A percentile compares a stretch with the other conserved stretches of the same genome.
Evolutionary conservation across 2,329 filamentous ascomycete species (phyloP).

Genomic region (Emergomyces africanus): DNA sequence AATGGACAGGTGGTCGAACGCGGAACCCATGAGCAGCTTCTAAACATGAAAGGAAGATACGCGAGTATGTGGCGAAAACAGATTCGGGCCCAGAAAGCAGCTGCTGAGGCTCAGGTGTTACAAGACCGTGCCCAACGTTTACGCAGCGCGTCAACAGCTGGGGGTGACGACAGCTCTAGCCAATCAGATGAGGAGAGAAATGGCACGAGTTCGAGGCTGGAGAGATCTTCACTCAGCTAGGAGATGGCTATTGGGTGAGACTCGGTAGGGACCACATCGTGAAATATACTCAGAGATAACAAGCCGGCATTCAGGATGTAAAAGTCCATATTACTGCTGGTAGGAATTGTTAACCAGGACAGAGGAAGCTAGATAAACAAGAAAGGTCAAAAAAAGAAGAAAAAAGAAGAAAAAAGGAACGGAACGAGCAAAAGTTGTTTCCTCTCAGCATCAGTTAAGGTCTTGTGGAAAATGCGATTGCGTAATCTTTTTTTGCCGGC

Average conservation of each 20-base stretch:
- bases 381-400: conserved; percentile 5
- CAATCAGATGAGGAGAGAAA: conserved; percentile 35
- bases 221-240: conserved; percentile 6
- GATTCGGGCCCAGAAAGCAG: conserved; percentile 61
- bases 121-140: conserved; percentile 32
- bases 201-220: conserved; percentile 3
- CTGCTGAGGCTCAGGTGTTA: conserved; percentile 43
- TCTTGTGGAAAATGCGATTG: conserved; percentile 2
- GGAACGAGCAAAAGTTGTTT: neutral
- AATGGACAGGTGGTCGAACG: conserved; percentile 64
- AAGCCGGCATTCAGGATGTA: neutral
- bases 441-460: neutral
- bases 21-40: conserved; percentile 65
- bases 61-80: conserved; percentile 84
- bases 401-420: no score
- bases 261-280: neutral
- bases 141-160: conserved; percentile 27
- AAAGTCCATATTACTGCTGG: neutral
- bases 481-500: conserved; percentile 4
- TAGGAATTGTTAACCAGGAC: neutral
- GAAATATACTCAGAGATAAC: neutral
- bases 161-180: conserved; percentile 33
- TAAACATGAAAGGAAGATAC: conserved; percentile 60
- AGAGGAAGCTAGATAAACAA: neutral
- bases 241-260: conserved; percentile 6